Percentiles rank a stretch among this genome's conserved stretches.
These are phyloP conservation scores for Ceratopteris richardii DNA, from an alignment of 75 land plant genomes.

Conservation along the genomic window DNA sequence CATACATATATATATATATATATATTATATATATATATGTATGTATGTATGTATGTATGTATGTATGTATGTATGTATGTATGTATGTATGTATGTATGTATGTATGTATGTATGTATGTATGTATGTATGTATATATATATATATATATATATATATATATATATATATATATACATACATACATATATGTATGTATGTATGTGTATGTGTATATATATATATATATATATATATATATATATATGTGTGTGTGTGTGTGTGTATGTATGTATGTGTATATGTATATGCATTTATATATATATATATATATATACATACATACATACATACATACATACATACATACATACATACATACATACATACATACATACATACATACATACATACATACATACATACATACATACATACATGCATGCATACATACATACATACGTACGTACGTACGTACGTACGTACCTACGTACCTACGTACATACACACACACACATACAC, in stretches of 20 bases:
- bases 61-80: too few relatives aligned
- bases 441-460: neutral
- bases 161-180: neutral
- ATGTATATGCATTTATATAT: too few relatives aligned
- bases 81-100: too few relatives aligned
- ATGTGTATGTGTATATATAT: neutral
- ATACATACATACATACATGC: neutral
- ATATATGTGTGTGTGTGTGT: neutral
- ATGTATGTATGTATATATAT: too few relatives aligned
- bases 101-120: too few relatives aligned
- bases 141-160: neutral
- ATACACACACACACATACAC: neutral
- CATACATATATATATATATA: too few relatives aligned
- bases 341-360: neutral
- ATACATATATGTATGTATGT: neutral
- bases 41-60: too few relatives aligned
- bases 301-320: neutral
- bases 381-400: neutral
- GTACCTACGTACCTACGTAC: neutral
- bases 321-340: neutral
- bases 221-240: neutral
- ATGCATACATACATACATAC: neutral
- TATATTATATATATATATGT: too few relatives aligned
- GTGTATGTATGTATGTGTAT: neutral
- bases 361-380: neutral